Evolutionary conservation across 2,329 filamentous ascomycete genomes (phyloP).

Genomic region (Penicillium verrucosum): DNA sequence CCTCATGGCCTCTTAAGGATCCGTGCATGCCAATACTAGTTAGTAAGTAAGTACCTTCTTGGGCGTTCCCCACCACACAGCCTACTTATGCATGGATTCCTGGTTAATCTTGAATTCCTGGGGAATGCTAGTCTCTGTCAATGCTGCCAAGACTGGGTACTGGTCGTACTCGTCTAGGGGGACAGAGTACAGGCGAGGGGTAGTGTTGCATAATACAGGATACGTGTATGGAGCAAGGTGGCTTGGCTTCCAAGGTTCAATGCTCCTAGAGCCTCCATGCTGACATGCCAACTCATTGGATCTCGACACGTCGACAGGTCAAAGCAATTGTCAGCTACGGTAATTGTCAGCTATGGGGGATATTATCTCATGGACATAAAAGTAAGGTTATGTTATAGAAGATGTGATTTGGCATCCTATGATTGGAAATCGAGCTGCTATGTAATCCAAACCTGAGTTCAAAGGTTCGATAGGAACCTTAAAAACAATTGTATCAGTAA

Average conservation of each 20-base stretch:
- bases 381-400: no score
- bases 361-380: background rate
- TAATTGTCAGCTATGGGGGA: background rate
- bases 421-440: constrained; percentile 5
- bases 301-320: background rate
- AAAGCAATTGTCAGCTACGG: background rate
- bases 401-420: background rate
- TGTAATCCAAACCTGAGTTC: background rate
- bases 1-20: constrained; percentile 2
- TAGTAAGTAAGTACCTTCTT: background rate
- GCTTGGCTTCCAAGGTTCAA: constrained; percentile 2
- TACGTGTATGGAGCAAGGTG: background rate
- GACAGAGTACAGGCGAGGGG: background rate
- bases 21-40: background rate
- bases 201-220: background rate
- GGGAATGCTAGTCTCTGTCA: constrained; percentile 4
- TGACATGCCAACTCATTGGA: constrained; percentile 1
- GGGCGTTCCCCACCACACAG: background rate
- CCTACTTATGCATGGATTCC: background rate
- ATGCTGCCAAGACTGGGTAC: constrained; percentile 1
- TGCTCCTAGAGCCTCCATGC: background rate
- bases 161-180: background rate
- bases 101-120: background rate
- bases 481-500: background rate
- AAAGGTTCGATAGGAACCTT: background rate